Evolutionary conservation across 371 early-diverging fungal species (phyloP), one percentile per base, ranked within the genome.

Genomic region (Catenaria anguillulae): DNA sequence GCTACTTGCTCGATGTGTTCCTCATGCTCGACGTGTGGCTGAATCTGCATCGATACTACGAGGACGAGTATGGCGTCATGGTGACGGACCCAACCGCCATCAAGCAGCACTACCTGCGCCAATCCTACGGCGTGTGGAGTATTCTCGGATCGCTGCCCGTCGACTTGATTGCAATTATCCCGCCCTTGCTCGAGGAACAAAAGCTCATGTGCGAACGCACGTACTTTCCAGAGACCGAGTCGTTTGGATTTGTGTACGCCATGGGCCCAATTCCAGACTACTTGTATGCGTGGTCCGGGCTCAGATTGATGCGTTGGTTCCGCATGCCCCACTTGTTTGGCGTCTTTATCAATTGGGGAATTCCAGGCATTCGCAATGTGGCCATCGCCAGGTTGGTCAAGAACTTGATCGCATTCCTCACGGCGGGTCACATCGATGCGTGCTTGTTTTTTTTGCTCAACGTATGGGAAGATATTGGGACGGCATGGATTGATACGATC

Each of bases 391-490:
- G 59, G 31, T 29, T 58, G 24, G 17, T 58, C 29, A 58, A 58
- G 29, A 58, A 58, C 59, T 58, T 58, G 8, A 24, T 58, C 40
- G 59, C 26, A n/a, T 37, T 58, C 43, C 12, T 37, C 29, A 40
- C 17, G 1, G 26, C 26, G 15, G 59, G 24, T 8, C 59, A 58
- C 19, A 40, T 58, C 19, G 59, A 58, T 23, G 59, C 59, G 36
- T 58, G 59, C 59, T 19, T 58, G 21, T 58, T 58, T 26, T 58
- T 36, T 26, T 12, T 43, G 29, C 59, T 58, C 29, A 40, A 43
- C 10, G 6, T 21, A 26, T 58, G 43, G 36, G 59, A 58, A 29
- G 15, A 6, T 42, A 21, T 43, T 12, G 40, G 40, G 26, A 40
- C 59, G 35, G 36, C 59, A 26, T 58, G 59, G 59, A 58, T 58